Evolutionary conservation across 1,139 yeast species (phyloP), one percentile per base, ranked within the genome.

Genomic region (Geotrichum bryndzae): DNA sequence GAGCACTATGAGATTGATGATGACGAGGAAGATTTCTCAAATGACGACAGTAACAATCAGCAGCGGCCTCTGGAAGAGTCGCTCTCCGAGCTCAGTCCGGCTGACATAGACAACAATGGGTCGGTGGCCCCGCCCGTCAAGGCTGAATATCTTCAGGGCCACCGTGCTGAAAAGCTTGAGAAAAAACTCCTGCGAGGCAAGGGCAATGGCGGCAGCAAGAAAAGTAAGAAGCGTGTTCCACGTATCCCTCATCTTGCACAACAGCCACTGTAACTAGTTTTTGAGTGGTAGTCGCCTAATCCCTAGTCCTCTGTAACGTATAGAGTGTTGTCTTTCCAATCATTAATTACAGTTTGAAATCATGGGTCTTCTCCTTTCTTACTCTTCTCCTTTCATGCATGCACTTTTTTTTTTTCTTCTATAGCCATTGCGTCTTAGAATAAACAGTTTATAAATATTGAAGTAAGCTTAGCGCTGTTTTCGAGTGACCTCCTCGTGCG

Each of bases 61-160:
- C 55, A 35, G 45, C 29, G 31, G 29, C 23, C 53, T 27, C 11
- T 27, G 10, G 53, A 27, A 27, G 38, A 27, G 33, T 35, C 45
- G 15, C 45, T 25, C 2, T 38, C n/a, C 7, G 52, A 18, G 5
- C 25, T 25, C 3, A 23, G 15, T 29, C 18, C 57, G 27, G 23
- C 35, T 13, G 57, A 45, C 3, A 41, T 41, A 3, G 48, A 41
- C 23, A 41, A 41, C 7, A 41, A 41, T 5, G 48, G 10, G 22
- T 41, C 22, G 10, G 48, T 41, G 0, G 48, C 48, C n/a, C 10
- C 23, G 10, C 22, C 48, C 10, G 52, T 54, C 41, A 33, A 46
- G 29, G 57, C 52, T 15, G 51, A 33, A 31, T 46, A 54, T 45
- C 51, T 54, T 27, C 52, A 54, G 15, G 57, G 57, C 18, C 41